Evolutionary conservation across 1,284 basidiomycete species (phyloP), one percentile per base, ranked within the genome.

Genomic region (Ganoderma leucocontextum): DNA sequence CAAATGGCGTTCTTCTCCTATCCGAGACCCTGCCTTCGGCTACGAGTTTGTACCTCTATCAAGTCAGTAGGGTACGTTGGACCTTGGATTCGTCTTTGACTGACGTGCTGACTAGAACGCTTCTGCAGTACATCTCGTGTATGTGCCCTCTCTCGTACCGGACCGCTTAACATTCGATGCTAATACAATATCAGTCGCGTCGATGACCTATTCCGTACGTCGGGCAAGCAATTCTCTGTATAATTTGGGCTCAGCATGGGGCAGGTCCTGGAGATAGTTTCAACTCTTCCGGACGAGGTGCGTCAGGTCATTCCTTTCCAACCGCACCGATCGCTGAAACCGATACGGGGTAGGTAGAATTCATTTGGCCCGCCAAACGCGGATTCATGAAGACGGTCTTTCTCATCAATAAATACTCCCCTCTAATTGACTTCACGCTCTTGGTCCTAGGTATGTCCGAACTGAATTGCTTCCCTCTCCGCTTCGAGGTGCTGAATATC

Each of bases 341-440:
- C 17, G 8, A 57, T 36, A 4, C 7, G 15, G 15, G 12, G 7
- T 53, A 57, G 55, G 33, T 57, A 5, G 17, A 29, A 15, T 8
- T 36, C 17, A 57, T 57, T 19, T 57, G 55, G 55, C 29, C 55
- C 4, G 35, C 55, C 7, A 57, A n/a, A 9, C 29, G 55, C 25
- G 35, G 55, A 2, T 9, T 36, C 19, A 57, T 57, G 55, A 57
- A 57, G 55, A 33, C 29, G 1, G 7, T 57, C 8, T 57, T 35
- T 19, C 55, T 57, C 4, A n/a, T 57, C 33, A 57, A 57, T 17
- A 57, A 57, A 57, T 57, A 57, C n/a, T 35, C 55, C 5, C 55
- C 33, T 4, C 19, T 35, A 2, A 19, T 57, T 17, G 55, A 57
- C 33, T 35, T 57, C 33, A n/a, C 33, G 8, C 55, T 57, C 35